Conservation (phyloP, 176 grass and related monocot species). For the Chloris gayana region DNA sequence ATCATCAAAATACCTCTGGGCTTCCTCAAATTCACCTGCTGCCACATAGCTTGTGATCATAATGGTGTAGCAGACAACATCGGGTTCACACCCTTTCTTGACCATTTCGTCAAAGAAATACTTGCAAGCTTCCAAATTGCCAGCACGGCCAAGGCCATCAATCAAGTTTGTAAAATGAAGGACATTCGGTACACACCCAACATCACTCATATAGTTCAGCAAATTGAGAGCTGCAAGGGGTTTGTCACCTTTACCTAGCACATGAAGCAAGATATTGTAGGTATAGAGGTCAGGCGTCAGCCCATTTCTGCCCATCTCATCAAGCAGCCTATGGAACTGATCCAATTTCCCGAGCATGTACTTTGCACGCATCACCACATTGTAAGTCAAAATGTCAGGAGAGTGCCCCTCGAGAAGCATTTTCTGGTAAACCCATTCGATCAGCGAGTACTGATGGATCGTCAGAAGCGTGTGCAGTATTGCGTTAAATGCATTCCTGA, state of each 20-base stretch:
- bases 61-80: conserved; percentile 92
- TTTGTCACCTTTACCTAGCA: conserved; percentile 92
- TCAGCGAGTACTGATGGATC: conserved; percentile 71
- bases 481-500: conserved; percentile 79
- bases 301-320: conserved; percentile 83
- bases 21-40: conserved; percentile 77
- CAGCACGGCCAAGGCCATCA: conserved; percentile 85
- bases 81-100: conserved; percentile 78
- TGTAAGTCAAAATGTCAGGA: conserved; percentile 90
- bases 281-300: conserved; percentile 81
- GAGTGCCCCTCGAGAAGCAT: conserved; percentile 73
- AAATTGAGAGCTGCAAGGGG: conserved; percentile 91
- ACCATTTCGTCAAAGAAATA: conserved; percentile 98
- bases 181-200: conserved; percentile 70
- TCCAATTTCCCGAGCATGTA: conserved; percentile 90
- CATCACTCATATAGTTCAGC: conserved; percentile 90
- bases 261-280: conserved; percentile 91
- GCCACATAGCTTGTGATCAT: conserved; percentile 81
- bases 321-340: conserved; percentile 77
- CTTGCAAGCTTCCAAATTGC: conserved; percentile 90
- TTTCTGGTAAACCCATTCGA: conserved; percentile 87
- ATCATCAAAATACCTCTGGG: conserved; percentile 68
- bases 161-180: conserved; percentile 98
- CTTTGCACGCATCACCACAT: conserved; percentile 89
- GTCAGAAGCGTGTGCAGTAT: conserved; percentile 80